Evolutionary conservation across 495 filamentous ascomycete species (phyloP).

Genomic region (Penicillium coffeae): DNA sequence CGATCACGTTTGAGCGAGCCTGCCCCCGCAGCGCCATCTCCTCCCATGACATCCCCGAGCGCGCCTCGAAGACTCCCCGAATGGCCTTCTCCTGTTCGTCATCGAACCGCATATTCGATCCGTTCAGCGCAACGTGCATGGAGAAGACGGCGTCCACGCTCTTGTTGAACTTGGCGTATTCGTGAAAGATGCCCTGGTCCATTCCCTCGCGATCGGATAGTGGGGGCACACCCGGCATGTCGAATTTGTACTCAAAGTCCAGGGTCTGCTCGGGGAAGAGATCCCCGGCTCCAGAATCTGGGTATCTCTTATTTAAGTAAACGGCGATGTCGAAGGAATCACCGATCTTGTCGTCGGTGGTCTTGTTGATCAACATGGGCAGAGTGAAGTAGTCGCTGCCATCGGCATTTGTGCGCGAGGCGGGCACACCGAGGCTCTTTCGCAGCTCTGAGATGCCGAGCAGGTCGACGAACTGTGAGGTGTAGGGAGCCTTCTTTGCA

Average conservation of each 20-base stretch:
- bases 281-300: slow-evolving; percentile 30
- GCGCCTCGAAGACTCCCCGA: slow-evolving; percentile 43
- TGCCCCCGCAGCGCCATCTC: slow-evolving; percentile 41
- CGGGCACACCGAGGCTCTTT: slow-evolving; percentile 33
- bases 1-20: slow-evolving; percentile 31
- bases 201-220: slow-evolving; percentile 19
- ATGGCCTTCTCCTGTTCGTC: slow-evolving; percentile 33
- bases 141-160: slow-evolving; percentile 51
- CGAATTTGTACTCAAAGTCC: slow-evolving; percentile 15
- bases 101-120: slow-evolving; percentile 40
- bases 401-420: slow-evolving; percentile 52
- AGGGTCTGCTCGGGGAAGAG: slow-evolving; percentile 39
- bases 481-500: slow-evolving; percentile 52
- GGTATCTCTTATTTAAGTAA: slow-evolving; percentile 51
- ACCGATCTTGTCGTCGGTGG: slow-evolving; percentile 41
- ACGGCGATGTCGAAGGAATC: slow-evolving; percentile 62
- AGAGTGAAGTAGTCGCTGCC: slow-evolving; percentile 57
- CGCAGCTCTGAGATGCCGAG: slow-evolving; percentile 48
- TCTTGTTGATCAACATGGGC: slow-evolving; percentile 50
- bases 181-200: slow-evolving; percentile 7
- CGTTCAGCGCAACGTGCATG: slow-evolving; percentile 29
- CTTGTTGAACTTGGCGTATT: slow-evolving; percentile 41
- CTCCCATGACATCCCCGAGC: slow-evolving; percentile 47
- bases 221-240: slow-evolving; percentile 17
- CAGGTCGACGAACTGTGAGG: slow-evolving; percentile 50